Conservation (phyloP, 2,329 filamentous ascomycete species). For the Hypoxylon sp. region DNA sequence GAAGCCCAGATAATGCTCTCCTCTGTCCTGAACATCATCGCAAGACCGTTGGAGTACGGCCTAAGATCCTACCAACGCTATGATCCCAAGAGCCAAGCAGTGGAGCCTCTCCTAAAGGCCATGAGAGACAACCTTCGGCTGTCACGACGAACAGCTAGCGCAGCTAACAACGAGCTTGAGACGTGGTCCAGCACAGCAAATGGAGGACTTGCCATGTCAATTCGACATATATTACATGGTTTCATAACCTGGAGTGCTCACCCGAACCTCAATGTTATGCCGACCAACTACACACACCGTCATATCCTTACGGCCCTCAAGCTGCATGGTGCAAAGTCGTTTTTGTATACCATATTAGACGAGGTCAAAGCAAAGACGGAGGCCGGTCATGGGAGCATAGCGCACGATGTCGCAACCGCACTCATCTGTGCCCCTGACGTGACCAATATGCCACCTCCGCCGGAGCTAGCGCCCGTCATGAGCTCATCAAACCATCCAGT, state of each 20-base stretch:
- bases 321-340: constrained; percentile 67
- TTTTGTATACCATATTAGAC: constrained; percentile 71
- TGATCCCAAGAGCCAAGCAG: constrained; percentile 72
- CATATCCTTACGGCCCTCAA: constrained; percentile 69
- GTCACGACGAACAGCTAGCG: constrained; percentile 68
- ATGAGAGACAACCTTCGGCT: constrained; percentile 68
- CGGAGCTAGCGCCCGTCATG: constrained; percentile 46
- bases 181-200: constrained; percentile 67
- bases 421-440: constrained; percentile 74
- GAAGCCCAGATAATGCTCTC: constrained; percentile 77
- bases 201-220: constrained; percentile 63
- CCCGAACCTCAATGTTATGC: constrained; percentile 62
- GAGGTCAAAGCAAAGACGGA: constrained; percentile 72
- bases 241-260: constrained; percentile 74
- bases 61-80: constrained; percentile 72
- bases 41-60: constrained; percentile 72
- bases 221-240: constrained; percentile 69
- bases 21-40: constrained; percentile 75
- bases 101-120: constrained; percentile 73
- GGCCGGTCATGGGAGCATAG: constrained; percentile 65
- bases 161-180: constrained; percentile 73
- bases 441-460: constrained; percentile 53
- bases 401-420: constrained; percentile 74
- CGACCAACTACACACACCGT: constrained; percentile 75
- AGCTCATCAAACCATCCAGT: constrained; percentile 48